Conservation (phyloP, 257 asterid species). For the Handroanthus guayacan region DNA sequence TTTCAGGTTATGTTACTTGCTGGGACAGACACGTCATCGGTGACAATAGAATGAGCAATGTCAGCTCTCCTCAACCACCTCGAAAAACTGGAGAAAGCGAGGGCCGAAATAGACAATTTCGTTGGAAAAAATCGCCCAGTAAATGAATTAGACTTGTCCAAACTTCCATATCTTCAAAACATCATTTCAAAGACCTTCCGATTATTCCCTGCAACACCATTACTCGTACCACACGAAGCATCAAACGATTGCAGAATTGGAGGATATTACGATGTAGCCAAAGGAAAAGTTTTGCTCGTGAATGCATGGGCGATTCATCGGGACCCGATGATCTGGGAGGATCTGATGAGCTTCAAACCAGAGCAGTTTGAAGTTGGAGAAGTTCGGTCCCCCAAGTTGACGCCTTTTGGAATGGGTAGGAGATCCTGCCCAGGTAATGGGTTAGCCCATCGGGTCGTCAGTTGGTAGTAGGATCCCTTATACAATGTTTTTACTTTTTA, state of each 20-base stretch:
- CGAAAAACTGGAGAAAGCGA: constrained; percentile 54
- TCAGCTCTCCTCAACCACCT: constrained; percentile 65
- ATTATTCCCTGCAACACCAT: constrained; percentile 57
- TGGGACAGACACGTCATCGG: constrained; percentile 61
- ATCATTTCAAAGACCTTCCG: constrained; percentile 58
- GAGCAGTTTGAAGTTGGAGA: constrained; percentile 55
- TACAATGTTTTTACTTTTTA: constrained; percentile 39
- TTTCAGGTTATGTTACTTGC: constrained; percentile 55
- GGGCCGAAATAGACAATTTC: constrained; percentile 53
- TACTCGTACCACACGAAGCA: constrained; percentile 65
- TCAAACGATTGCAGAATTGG: constrained; percentile 54
- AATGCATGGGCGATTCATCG: constrained; percentile 80
- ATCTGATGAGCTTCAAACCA: constrained; percentile 56
- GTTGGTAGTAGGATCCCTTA: constrained; percentile 53
- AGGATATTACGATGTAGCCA: constrained; percentile 58
- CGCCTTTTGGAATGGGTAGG: constrained; percentile 82
- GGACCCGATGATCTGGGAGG: constrained; percentile 66
- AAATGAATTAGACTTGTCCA: constrained; percentile 54
- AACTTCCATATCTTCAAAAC: constrained; percentile 58
- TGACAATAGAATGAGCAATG: constrained; percentile 74
- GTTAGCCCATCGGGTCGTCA: constrained; percentile 58
- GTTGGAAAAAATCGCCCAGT: constrained; percentile 54
- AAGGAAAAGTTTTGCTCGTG: constrained; percentile 55
- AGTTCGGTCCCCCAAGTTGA: constrained; percentile 40
- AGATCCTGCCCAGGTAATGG: constrained; percentile 75